A percentile compares a stretch with the other conserved stretches of the same genome.
phyloP scores from a whole-genome alignment of 2,329 filamentous ascomycete genomes.

The Fusarium sp. region DNA sequence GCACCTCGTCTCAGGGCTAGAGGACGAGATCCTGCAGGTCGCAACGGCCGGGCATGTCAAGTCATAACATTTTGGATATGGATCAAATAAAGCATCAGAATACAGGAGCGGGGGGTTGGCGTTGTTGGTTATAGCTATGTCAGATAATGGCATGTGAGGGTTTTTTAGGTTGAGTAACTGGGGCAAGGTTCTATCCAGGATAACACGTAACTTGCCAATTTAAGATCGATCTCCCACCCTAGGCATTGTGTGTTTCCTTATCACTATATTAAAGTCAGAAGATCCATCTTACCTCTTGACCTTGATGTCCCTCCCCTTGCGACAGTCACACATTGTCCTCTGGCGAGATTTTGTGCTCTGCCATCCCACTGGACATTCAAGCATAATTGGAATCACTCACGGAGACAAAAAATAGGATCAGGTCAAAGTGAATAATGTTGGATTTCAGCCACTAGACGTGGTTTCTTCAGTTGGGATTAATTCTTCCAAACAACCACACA shows the following conservation, averaged over 20 bases:
- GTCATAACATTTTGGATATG: constrained; percentile 8
- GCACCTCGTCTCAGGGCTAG: constrained; percentile 78
- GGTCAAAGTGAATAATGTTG: neutral
- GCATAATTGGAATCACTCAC: too few relatives aligned
- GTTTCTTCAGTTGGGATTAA: neutral
- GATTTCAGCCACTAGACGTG: neutral
- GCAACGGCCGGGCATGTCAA: constrained; percentile 82
- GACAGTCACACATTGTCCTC: constrained; percentile 17
- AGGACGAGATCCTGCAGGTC: constrained; percentile 82
- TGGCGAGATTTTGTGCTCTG: constrained; percentile 5
- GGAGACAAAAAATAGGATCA: too few relatives aligned
- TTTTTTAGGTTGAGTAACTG: neutral
- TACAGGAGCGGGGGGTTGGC: neutral
- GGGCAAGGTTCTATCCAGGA: neutral
- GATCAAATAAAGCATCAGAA: neutral
- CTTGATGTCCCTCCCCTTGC: neutral
- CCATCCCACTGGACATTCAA: constrained; percentile 16
- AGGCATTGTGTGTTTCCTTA: neutral
- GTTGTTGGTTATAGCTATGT: neutral
- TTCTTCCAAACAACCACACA: neutral
- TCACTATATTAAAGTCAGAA: neutral
- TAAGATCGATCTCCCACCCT: neutral
- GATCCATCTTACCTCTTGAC: neutral
- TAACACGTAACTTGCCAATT: neutral
- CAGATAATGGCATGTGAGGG: neutral